Percentiles rank a stretch among this genome's conserved stretches.
Evolutionary conservation across 2,329 filamentous ascomycete species (phyloP).

Genomic region (Hypoxylon sp.): DNA sequence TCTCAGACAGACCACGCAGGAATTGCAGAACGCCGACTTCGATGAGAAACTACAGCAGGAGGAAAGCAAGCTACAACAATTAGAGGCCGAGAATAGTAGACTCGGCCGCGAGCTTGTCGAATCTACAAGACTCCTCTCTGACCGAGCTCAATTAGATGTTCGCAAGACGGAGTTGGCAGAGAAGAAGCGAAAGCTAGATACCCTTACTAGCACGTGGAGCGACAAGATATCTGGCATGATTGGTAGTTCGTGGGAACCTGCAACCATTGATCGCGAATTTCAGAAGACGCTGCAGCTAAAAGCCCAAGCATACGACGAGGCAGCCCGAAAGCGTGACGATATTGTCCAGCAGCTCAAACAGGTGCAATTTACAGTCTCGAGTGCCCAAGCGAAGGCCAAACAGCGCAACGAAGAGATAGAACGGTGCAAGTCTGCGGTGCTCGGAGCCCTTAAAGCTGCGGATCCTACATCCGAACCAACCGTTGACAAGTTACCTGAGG

Average conservation of each 20-base stretch:
- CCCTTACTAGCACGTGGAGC: constrained; percentile 81
- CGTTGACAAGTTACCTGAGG: constrained; percentile 69
- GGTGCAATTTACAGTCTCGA: constrained; percentile 79
- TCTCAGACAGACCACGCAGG: constrained; percentile 73
- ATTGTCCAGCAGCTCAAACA: constrained; percentile 81
- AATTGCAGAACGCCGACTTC: constrained; percentile 74
- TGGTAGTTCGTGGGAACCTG: constrained; percentile 76
- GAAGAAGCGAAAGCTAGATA: constrained; percentile 80
- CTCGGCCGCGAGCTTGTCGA: constrained; percentile 87
- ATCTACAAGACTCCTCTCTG: constrained; percentile 83
- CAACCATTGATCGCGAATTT: constrained; percentile 79
- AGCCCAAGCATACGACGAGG: constrained; percentile 70
- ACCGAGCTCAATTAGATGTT: constrained; percentile 86
- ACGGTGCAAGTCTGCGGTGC: constrained; percentile 71
- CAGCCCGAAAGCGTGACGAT: constrained; percentile 78
- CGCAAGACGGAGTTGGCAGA: constrained; percentile 85
- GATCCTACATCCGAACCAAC: constrained; percentile 59
- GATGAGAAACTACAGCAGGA: constrained; percentile 78
- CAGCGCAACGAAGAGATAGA: constrained; percentile 75
- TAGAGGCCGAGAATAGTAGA: constrained; percentile 80
- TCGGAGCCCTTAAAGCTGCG: constrained; percentile 63
- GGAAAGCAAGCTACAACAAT: constrained; percentile 73
- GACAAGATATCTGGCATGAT: constrained; percentile 77
- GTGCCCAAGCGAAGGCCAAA: constrained; percentile 73
- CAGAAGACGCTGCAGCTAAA: constrained; percentile 74